Evolutionary conservation across 2,329 filamentous ascomycete species (phyloP).

Genomic region (Arthrobotrys iridis): DNA sequence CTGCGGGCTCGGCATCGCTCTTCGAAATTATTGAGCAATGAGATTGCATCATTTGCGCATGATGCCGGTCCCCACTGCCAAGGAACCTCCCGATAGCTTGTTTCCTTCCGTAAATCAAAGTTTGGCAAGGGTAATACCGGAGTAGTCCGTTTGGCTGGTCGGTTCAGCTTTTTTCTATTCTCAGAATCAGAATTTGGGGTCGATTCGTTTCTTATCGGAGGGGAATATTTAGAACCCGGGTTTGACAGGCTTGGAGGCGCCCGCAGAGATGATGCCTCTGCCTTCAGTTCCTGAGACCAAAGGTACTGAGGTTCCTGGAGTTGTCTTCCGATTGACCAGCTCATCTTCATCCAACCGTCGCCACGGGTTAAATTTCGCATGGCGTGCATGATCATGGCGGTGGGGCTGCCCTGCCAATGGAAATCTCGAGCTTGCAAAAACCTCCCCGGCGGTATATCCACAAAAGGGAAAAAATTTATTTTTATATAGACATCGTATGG

Average conservation of each 20-base stretch:
- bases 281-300: background rate
- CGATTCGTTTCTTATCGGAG: too few relatives aligned
- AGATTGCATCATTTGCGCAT: background rate
- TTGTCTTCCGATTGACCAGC: background rate
- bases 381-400: conserved; percentile 11
- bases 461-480: background rate
- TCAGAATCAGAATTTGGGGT: too few relatives aligned
- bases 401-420: conserved; percentile 20
- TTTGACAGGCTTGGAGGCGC: background rate
- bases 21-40: too few relatives aligned
- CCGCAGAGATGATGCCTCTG: background rate
- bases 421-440: background rate
- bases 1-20: too few relatives aligned
- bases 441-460: background rate
- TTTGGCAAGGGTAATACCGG: too few relatives aligned
- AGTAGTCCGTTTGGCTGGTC: background rate
- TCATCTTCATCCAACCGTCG: background rate
- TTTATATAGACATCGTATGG: background rate
- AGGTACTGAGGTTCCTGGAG: background rate
- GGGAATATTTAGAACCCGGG: too few relatives aligned
- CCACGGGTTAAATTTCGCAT: background rate
- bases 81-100: background rate
- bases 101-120: background rate
- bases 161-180: background rate
- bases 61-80: background rate